Base-by-base conservation (phyloP, 2,329 filamentous ascomycete species). In the Aspergillus pseudoglaucus region DNA sequence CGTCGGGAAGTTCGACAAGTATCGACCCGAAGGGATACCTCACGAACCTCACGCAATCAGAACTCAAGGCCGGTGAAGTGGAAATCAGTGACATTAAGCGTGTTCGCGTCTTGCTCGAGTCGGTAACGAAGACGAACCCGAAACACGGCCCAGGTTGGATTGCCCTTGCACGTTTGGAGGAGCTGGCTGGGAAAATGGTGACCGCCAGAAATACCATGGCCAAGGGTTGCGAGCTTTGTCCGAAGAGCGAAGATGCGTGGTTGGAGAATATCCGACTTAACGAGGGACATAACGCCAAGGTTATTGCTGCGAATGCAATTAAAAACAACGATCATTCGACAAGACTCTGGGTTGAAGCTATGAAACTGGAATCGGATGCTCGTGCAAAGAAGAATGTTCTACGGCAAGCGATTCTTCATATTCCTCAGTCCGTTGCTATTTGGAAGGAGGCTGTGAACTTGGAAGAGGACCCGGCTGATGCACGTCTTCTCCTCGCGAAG, bases 391-490 rank as follows among this genome's bases (percentile, higher is more conserved):
- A 97, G 72, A 84, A 90, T 62, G 93, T 98, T 6, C 83, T 96
- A 30, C 82, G 90, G 47, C 88, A 94, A 63, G 94, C 93, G 0
- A 77, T 98, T 40, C 88, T 97, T 59, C 85, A 95, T 61, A 87
- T 96, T 37, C 90, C 90, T 0, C 89, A 95, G 62, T 97, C 91
- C 0, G 93, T 97, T 42, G 85, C 88, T 38, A 79, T 98, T n/a
- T 98, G 93, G 93, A 98, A 97, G 65, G 90, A 94, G 64, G 86
- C 91, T 4, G 91, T 98, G 53, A 97, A 97, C 58, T 74, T 97
- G 47, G 93, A 97, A 63, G 91, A 96, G 61, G 86, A 95, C 57
- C 81, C 87, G 0, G 86, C 85, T 25, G 90, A 96, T 71, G 94
- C 94, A 4, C 84, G 85, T 53, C 75, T 98, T 47, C 77, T 98